These are phyloP conservation scores for Furculomyces boomerangus DNA, from an alignment of 371 early-diverging fungal species.

Conservation along the genomic window DNA sequence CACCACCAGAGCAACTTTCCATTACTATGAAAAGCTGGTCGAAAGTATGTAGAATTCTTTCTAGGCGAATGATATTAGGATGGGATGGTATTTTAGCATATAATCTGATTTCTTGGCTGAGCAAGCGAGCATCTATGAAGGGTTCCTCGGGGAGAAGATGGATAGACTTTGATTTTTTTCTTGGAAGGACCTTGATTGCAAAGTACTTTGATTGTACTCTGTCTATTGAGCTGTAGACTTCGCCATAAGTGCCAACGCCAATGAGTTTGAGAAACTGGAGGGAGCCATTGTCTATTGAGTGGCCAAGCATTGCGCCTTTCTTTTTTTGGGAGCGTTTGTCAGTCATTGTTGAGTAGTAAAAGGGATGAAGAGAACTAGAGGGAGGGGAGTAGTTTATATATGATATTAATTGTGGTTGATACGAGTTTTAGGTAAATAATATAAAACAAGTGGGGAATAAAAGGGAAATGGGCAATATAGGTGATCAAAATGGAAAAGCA, in stretches of 20 bases:
- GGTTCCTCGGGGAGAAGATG: conserved; percentile 2
- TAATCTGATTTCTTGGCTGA: conserved; percentile 20
- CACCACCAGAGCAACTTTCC: conserved; percentile 90
- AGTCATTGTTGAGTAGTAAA: too few species aligned
- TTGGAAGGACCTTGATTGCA: conserved; percentile 22
- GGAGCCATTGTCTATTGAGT: conserved; percentile 22
- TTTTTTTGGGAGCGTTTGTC: neutral
- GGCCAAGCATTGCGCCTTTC: conserved; percentile 20
- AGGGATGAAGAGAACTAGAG: too few species aligned
- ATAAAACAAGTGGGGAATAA: too few species aligned
- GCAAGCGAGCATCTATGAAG: conserved; percentile 17
- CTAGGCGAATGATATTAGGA: conserved; percentile 68
- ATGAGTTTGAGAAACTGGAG: conserved; percentile 22
- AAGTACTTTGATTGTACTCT: conserved; percentile 15
- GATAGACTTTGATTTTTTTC: conserved; percentile 5
- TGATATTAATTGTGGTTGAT: too few species aligned
- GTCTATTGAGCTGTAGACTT: conserved; percentile 22
- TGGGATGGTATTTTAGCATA: conserved; percentile 32
- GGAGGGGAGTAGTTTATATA: too few species aligned
- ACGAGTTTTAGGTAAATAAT: too few species aligned
- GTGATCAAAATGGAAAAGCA: too few species aligned
- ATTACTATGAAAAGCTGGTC: conserved; percentile 94
- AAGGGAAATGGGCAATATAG: too few species aligned
- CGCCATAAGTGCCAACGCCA: conserved; percentile 29
- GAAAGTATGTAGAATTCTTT: conserved; percentile 96